Conservation (phyloP, 2,329 filamentous ascomycete species). For the Madurella fahalii region DNA sequence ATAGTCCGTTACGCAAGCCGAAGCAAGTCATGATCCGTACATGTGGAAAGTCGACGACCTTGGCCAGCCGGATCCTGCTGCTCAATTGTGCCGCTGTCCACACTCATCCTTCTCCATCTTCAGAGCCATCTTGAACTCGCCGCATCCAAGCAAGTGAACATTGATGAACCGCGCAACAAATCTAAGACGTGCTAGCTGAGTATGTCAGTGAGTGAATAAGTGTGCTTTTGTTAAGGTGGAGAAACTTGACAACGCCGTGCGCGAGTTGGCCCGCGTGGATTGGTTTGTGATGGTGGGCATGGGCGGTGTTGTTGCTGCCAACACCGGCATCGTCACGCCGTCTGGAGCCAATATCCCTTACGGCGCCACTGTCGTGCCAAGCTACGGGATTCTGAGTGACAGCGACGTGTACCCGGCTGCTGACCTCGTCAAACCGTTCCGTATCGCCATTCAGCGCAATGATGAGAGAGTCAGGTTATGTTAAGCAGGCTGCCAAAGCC, state of each 20-base stretch:
- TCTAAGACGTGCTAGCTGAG: constrained; percentile 30
- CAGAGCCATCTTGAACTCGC: constrained; percentile 41
- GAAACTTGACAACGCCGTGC: constrained; percentile 39
- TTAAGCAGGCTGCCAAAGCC: constrained; percentile 28
- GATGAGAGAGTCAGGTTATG: constrained; percentile 25
- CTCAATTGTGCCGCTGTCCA: constrained; percentile 38
- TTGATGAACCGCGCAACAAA: constrained; percentile 43
- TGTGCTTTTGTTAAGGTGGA: constrained; percentile 32
- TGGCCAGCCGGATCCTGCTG: constrained; percentile 29
- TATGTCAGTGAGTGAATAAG: constrained; percentile 32
- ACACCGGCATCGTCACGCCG: constrained; percentile 31
- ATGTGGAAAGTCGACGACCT: constrained; percentile 23
- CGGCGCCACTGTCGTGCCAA: constrained; percentile 27
- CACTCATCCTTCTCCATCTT: constrained; percentile 36
- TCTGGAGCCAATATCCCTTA: constrained; percentile 33
- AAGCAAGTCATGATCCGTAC: constrained; percentile 26
- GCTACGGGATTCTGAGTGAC: constrained; percentile 30
- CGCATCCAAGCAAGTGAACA: constrained; percentile 34
- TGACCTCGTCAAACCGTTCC: constrained; percentile 24
- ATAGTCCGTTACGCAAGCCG: constrained; percentile 23
- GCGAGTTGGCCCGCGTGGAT: constrained; percentile 37
- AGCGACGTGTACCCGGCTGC: constrained; percentile 24
- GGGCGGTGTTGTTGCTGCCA: constrained; percentile 24
- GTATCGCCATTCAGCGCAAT: constrained; percentile 24
- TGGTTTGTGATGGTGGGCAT: constrained; percentile 30